A percentile compares a stretch with the other conserved stretches of the same genome.
phyloP scores from a whole-genome alignment of 495 filamentous ascomycete genomes.

The Mycothermus thermophilus region DNA sequence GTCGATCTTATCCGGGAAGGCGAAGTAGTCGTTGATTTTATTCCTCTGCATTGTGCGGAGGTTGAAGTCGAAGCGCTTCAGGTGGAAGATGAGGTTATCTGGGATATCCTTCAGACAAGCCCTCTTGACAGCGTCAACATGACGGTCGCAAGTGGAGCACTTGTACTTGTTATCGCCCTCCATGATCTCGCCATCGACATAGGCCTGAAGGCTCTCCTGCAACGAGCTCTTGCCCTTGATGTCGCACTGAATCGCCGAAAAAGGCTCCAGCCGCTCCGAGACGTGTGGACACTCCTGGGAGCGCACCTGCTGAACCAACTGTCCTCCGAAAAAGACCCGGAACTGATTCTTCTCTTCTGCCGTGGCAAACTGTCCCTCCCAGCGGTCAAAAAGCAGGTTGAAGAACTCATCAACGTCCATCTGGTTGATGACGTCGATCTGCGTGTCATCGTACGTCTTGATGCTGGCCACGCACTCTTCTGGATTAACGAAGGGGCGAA shows the following conservation, averaged over 20 bases:
- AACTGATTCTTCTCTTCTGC: conserved; percentile 58
- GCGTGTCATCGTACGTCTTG: conserved; percentile 66
- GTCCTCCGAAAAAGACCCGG: conserved; percentile 76
- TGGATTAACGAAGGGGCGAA: conserved; percentile 57
- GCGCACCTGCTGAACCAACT: conserved; percentile 86
- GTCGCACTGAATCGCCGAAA: conserved; percentile 92
- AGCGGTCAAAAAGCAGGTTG: conserved; percentile 79
- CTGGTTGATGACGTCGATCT: conserved; percentile 78
- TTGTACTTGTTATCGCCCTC: conserved; percentile 98
- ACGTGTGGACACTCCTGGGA: conserved; percentile 91
- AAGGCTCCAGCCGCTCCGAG: conserved; percentile 77
- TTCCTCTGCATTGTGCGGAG: conserved; percentile 65
- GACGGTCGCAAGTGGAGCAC: conserved; percentile 76
- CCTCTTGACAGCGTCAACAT: conserved; percentile 89
- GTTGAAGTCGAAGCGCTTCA: conserved; percentile 96
- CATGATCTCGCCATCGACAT: conserved; percentile 93
- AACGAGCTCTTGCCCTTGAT: conserved; percentile 84
- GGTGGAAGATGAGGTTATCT: conserved; percentile 87
- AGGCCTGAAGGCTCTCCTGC: conserved; percentile 78
- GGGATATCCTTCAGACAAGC: conserved; percentile 89
- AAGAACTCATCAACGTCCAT: conserved; percentile 99
- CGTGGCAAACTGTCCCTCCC: conserved; percentile 68
- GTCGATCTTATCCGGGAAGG: conserved; percentile 73
- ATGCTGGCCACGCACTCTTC: conserved; percentile 58
- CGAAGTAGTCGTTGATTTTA: conserved; percentile 93